Conservation (phyloP, 1,284 basidiomycete species). For the Sparassis latifolia region DNA sequence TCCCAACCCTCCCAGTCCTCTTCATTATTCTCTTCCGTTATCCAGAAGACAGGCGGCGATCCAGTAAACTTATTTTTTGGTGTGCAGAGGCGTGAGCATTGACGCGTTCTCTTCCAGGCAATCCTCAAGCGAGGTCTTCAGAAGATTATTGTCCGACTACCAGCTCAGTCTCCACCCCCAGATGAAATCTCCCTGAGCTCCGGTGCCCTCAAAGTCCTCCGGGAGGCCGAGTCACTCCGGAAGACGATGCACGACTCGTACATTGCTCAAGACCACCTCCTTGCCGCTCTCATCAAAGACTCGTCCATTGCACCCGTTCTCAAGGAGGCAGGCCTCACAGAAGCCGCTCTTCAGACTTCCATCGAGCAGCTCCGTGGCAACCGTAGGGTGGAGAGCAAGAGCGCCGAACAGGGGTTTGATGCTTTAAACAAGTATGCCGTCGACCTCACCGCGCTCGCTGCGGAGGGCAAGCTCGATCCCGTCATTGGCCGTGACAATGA, state of each 20-base stretch:
- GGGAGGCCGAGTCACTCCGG: conserved; percentile 75
- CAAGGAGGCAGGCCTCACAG: conserved; percentile 72
- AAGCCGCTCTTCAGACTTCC: conserved; percentile 71
- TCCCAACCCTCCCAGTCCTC: conserved; percentile 17
- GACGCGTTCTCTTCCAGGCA: conserved; percentile 31
- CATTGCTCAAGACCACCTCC: conserved; percentile 82
- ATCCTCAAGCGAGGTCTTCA: conserved; percentile 58
- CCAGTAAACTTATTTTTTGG: conserved; percentile 37
- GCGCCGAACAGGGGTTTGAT: conserved; percentile 84
- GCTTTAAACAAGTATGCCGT: conserved; percentile 79
- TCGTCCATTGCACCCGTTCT: conserved; percentile 56
- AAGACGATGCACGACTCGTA: conserved; percentile 91
- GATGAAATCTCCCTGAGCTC: conserved; percentile 69
- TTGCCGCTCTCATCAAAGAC: conserved; percentile 74
- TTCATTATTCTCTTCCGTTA: conserved; percentile 70
- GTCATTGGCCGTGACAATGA: conserved; percentile 90
- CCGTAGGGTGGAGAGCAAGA: conserved; percentile 73
- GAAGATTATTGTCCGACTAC: conserved; percentile 69
- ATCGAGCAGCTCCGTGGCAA: conserved; percentile 80
- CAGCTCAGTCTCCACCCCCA: conserved; percentile 81
- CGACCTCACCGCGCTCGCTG: conserved; percentile 83
- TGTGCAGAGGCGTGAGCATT: conserved; percentile 10
- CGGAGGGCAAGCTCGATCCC: conserved; percentile 90
- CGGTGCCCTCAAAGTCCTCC: conserved; percentile 61
- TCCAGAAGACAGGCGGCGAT: conserved; percentile 75